Conservation (phyloP, 179 eudicot species). For the Spinacia oleracea region DNA sequence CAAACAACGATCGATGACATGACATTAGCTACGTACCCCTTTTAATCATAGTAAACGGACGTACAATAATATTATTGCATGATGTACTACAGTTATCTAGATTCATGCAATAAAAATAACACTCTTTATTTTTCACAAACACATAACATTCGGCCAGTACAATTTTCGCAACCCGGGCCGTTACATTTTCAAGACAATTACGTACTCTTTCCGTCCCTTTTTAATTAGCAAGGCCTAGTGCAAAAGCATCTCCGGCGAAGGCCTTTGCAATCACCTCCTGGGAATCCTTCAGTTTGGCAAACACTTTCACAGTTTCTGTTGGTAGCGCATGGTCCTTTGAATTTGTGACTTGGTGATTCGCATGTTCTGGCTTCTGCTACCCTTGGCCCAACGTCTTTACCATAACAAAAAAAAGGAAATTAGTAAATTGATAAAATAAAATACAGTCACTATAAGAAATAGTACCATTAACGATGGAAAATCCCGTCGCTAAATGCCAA, state of each 20-base stretch:
- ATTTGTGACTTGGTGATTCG: slow-evolving; percentile 36
- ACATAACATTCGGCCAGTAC: neutral
- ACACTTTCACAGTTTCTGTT: slow-evolving; percentile 38
- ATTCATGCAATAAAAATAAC: neutral
- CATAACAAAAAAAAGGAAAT: neutral
- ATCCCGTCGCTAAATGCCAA: too few relatives aligned
- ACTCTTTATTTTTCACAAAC: neutral
- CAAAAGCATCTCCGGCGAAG: slow-evolving; percentile 38
- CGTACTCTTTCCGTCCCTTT: too few relatives aligned
- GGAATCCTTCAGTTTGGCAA: slow-evolving; percentile 48
- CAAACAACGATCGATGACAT: neutral
- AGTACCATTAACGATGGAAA: too few relatives aligned
- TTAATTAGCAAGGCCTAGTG: slow-evolving; percentile 23
- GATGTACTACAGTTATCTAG: neutral
- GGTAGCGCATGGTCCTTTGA: slow-evolving; percentile 43
- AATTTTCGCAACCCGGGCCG: neutral
- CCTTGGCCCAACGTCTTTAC: slow-evolving; percentile 8
- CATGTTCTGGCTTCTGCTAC: slow-evolving; percentile 39
- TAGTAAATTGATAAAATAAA: too few relatives aligned
- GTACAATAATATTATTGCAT: neutral
- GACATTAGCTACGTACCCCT: neutral
- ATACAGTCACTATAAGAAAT: too few relatives aligned
- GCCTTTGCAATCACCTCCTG: slow-evolving; percentile 35
- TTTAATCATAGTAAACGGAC: neutral
- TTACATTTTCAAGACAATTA: too few relatives aligned